Evolutionary conservation across 305 asterid genomes (phyloP).

Genomic region (Ilex paraguariensis): DNA sequence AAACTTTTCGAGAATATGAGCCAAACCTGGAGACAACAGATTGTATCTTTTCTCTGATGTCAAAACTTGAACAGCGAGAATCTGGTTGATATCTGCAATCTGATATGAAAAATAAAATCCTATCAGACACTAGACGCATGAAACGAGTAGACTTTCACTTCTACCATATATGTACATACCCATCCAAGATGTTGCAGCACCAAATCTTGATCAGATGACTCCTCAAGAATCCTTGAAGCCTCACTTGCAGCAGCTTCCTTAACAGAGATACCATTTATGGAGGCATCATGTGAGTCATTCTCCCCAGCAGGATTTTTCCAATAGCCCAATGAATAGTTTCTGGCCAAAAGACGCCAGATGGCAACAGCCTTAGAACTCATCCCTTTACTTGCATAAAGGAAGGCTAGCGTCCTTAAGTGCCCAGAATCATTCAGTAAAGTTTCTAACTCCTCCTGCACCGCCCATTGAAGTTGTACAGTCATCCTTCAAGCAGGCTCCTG

Average conservation of each 20-base stretch:
- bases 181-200: conserved; percentile 94
- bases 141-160: conserved; percentile 14
- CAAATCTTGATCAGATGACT: conserved; percentile 79
- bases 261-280: conserved; percentile 29
- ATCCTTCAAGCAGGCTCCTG: conserved; percentile 18
- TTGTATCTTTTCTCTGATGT: conserved; percentile 69
- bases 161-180: conserved; percentile 39
- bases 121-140: conserved; percentile 18
- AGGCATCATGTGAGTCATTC: conserved; percentile 38
- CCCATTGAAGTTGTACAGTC: conserved; percentile 60
- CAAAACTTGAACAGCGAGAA: conserved; percentile 77
- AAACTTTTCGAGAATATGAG: not conserved
- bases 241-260: conserved; percentile 66
- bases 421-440: conserved; percentile 80
- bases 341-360: conserved; percentile 82
- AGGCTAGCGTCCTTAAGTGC: conserved; percentile 90
- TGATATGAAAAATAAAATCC: conserved; percentile 24
- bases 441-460: conserved; percentile 99
- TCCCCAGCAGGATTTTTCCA: conserved; percentile 35
- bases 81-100: conserved; percentile 88
- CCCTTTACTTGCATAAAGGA: conserved; percentile 88
- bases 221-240: conserved; percentile 85
- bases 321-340: conserved; percentile 51
- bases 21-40: conserved; percentile 75
- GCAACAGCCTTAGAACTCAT: conserved; percentile 83